These are phyloP conservation scores for Rhodotorula toruloides DNA, from an alignment of 768 basidiomycete genomes.

Conservation along the genomic window DNA sequence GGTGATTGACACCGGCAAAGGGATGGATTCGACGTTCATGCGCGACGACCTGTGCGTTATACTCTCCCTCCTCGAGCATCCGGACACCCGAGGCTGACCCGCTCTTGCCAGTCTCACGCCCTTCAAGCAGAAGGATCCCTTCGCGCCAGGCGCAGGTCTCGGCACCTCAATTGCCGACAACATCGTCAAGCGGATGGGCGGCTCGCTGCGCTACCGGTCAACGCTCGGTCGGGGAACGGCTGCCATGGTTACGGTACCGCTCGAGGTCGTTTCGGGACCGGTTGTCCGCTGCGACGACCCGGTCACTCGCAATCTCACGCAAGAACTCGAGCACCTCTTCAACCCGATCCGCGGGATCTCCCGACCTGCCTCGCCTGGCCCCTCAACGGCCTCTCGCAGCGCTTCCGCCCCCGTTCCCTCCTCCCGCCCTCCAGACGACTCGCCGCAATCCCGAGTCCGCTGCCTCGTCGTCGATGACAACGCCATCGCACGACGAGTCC, in stretches of 20 bases:
- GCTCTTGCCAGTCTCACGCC: neutral
- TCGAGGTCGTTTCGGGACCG: neutral
- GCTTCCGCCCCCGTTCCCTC: neutral
- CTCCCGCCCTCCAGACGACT: neutral
- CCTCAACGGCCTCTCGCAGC: neutral
- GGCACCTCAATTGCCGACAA: slow-evolving; percentile 7
- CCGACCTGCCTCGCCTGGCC: neutral
- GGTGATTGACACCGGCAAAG: neutral
- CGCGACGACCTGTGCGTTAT: neutral
- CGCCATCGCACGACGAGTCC: slow-evolving; percentile 1
- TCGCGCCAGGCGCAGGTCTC: slow-evolving; percentile 22
- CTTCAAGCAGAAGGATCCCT: slow-evolving; percentile 11
- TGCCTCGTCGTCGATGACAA: slow-evolving; percentile 15
- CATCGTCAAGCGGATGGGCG: slow-evolving; percentile 2
- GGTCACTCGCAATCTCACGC: neutral
- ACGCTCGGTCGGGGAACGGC: neutral
- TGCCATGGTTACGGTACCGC: neutral
- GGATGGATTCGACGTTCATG: neutral
- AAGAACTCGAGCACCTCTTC: neutral
- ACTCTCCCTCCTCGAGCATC: neutral
- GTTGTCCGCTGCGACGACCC: rapidly evolving
- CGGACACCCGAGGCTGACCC: neutral
- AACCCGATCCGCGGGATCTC: neutral
- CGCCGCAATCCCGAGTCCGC: neutral
- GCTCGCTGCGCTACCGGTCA: neutral